Evolutionary conservation across 1,139 yeast species (phyloP).

Genomic region (Saccharomyces hybrid): DNA sequence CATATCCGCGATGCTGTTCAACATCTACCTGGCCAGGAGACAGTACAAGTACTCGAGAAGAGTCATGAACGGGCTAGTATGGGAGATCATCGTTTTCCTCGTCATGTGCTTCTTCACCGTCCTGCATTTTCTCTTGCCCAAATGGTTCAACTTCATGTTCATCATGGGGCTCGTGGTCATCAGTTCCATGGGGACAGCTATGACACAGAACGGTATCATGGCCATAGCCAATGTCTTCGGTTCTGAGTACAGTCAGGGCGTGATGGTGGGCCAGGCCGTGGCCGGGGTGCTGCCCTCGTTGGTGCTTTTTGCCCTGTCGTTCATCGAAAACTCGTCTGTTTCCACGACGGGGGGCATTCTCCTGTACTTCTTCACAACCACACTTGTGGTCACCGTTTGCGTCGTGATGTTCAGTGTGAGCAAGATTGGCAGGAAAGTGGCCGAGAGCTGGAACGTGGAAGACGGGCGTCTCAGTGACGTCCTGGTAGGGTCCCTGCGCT

Average conservation of each 20-base stretch:
- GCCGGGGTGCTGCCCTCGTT: constrained; percentile 88
- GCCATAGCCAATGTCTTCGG: constrained; percentile 80
- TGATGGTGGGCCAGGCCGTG: constrained; percentile 90
- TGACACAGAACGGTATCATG: constrained; percentile 85
- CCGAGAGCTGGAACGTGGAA: not conserved
- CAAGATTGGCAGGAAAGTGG: constrained; percentile 13
- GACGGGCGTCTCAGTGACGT: not conserved
- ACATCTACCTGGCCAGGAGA: constrained; percentile 57
- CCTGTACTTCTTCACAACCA: constrained; percentile 63
- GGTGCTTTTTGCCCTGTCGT: constrained; percentile 57
- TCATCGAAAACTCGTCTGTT: constrained; percentile 29
- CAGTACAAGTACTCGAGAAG: constrained; percentile 63
- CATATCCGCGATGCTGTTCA: constrained; percentile 54
- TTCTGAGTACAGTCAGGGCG: constrained; percentile 68
- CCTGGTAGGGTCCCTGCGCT: not conserved
- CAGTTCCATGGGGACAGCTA: constrained; percentile 59
- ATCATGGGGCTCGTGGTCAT: constrained; percentile 52
- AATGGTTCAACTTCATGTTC: constrained; percentile 41
- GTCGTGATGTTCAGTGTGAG: constrained; percentile 32
- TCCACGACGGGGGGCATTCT: constrained; percentile 37
- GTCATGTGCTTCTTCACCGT: constrained; percentile 33
- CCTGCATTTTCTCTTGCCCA: constrained; percentile 36
- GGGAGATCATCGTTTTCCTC: constrained; percentile 51
- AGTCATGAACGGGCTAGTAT: constrained; percentile 49
- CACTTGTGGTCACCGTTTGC: constrained; percentile 50